A percentile compares a stretch with the other conserved stretches of the same genome.
Conservation (phyloP, 495 filamentous ascomycete species). For the Neurospora sublineolata region DNA sequence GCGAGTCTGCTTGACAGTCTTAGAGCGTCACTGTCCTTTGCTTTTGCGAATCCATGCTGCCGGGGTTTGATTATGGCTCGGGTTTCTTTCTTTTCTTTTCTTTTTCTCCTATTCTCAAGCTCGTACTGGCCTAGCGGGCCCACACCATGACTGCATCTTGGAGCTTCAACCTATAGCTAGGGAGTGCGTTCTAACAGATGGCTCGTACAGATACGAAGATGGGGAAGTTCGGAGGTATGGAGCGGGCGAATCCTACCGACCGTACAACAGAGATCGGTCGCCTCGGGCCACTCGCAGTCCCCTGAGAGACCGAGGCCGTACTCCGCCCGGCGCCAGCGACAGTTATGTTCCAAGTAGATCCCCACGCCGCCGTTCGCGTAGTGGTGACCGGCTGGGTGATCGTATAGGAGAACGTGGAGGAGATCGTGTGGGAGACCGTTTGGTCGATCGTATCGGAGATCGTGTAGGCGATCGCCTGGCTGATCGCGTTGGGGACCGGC, state of each 20-base stretch:
- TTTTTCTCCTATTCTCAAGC: neutral
- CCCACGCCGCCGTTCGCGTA: constrained; percentile 24
- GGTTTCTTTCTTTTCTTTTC: neutral
- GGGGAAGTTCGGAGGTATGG: constrained; percentile 45
- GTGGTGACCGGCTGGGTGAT: constrained; percentile 7
- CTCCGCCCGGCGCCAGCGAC: constrained; percentile 22
- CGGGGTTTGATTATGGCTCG: neutral
- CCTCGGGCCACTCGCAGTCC: constrained; percentile 33
- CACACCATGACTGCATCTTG: neutral
- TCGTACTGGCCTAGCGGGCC: neutral
- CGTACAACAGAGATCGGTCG: constrained; percentile 36
- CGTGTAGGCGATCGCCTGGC: constrained; percentile 28
- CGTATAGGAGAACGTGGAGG: constrained; percentile 15
- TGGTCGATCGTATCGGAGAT: constrained; percentile 20
- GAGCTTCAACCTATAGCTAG: neutral
- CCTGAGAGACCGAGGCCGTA: constrained; percentile 24
- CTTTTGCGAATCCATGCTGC: neutral
- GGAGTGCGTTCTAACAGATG: neutral
- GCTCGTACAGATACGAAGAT: constrained; percentile 33
- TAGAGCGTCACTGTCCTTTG: neutral
- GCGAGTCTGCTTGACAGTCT: neutral
- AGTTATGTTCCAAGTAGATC: constrained; percentile 26
- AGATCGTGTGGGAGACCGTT: constrained; percentile 7
- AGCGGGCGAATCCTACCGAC: constrained; percentile 45
- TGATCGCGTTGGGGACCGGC: constrained; percentile 19